A percentile compares a stretch with the other conserved stretches of the same genome.
phyloP scores from a whole-genome alignment of 176 grass and related monocot genomes.

The Carex kokanica region DNA sequence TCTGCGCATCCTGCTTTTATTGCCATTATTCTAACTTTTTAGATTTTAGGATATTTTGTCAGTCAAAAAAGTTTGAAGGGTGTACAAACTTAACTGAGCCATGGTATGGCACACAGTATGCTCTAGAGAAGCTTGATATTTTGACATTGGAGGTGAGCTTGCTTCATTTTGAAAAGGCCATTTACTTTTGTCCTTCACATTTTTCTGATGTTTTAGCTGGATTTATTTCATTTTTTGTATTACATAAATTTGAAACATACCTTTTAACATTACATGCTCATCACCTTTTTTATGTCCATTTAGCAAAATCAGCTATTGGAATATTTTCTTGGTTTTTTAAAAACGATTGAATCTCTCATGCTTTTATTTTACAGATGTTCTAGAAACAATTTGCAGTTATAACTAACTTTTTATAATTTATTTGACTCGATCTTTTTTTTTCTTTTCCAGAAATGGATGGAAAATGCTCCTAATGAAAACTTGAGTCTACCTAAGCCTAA shows the following conservation, averaged over 20 bases:
- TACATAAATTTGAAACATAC: constrained; percentile 2
- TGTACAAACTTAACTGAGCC: constrained; percentile 67
- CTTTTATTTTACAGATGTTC: neutral
- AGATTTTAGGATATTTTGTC: constrained; percentile 76
- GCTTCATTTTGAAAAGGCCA: neutral
- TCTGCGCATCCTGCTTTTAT: constrained; percentile 13
- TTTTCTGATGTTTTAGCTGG: neutral
- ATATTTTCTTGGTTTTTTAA: neutral
- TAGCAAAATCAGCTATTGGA: neutral
- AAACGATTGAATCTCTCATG: neutral
- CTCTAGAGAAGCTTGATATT: constrained; percentile 56
- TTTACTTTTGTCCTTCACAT: neutral
- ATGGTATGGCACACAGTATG: constrained; percentile 82
- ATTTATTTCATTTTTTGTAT: constrained; percentile 18
- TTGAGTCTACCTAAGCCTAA: constrained; percentile 84
- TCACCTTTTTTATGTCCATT: neutral
- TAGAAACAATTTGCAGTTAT: neutral
- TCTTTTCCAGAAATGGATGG: constrained; percentile 73
- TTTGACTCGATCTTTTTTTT: neutral
- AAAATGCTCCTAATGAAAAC: constrained; percentile 60
- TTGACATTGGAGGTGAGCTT: constrained; percentile 52
- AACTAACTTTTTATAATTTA: neutral
- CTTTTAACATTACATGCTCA: neutral
- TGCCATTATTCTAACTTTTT: constrained; percentile 15
- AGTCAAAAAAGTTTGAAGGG: constrained; percentile 77